Evolutionary conservation across 441 rosid genomes (phyloP), one percentile per base, ranked within the genome.

Genomic region (Rhodomyrtus psidioides): DNA sequence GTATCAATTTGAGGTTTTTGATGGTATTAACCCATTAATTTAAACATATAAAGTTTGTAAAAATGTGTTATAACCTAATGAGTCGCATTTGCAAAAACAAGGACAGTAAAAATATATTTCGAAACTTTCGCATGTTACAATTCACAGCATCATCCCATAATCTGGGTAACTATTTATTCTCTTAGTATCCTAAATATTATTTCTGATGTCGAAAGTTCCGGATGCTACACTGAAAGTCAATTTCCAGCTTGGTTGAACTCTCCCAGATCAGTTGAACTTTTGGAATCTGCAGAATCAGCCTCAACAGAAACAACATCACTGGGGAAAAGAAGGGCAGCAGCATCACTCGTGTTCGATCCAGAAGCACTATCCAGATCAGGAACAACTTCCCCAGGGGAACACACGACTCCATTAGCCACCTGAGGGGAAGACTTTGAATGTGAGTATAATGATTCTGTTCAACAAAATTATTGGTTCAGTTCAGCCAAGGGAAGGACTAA

Each of bases 191-290:
- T 56, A 56, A 56, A 56, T 24, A 56, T 56, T 56, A 56, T 24
- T 56, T 10, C 13, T 56, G 9, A 56, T 53, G 54, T 53, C 54
- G n/a, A 56, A 56, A 56, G n/a, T 24, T 56, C n/a, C n/a, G 14
- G 59, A 23, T 56, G 59, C 59, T n/a, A 24, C 27, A 10, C 83
- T 88, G 91, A 59, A 82, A 89, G 81, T 89, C 88, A 57, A 30
- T 84, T 86, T 88, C 91, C 46, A 81, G 83, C 88, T 89, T 83
- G 86, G 59, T 60, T 84, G 85, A 88, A 84, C 88, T 85, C 84
- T 84, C 55, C 91, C 46, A 81, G 83, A 87, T 89, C 82, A 86
- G 59, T 60, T 84, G 84, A 88, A 84, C 88, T 86, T 85, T 76
- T 58, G 84, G 88, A 85, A 88, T 83, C 88, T 26, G 81, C 88